Evolutionary conservation across 192 early-diverging fungal genomes (phyloP).

Genomic region (Phlyctochytrium planicorne): DNA sequence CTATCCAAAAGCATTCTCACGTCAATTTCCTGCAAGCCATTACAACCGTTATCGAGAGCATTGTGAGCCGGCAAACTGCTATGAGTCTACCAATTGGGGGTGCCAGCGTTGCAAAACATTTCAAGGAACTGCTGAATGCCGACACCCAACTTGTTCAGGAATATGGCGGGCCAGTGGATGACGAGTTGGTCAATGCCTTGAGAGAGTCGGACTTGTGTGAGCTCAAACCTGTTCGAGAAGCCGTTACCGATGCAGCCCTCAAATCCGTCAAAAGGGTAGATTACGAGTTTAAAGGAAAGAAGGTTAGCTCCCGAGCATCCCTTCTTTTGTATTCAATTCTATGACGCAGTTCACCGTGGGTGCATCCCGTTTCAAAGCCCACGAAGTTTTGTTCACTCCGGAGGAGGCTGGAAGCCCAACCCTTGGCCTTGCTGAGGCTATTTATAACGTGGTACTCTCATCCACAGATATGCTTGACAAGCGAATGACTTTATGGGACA

Average conservation of each 20-base stretch:
- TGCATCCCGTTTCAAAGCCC: slow-evolving; percentile 52
- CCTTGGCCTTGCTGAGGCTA: slow-evolving; percentile 54
- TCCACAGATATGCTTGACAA: slow-evolving; percentile 67
- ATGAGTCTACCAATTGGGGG: slow-evolving; percentile 71
- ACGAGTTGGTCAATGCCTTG: slow-evolving; percentile 43
- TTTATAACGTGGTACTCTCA: slow-evolving; percentile 60
- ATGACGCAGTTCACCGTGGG: slow-evolving; percentile 50
- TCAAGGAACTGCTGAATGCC: slow-evolving; percentile 56
- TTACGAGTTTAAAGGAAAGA: slow-evolving; percentile 25
- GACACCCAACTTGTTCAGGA: slow-evolving; percentile 53
- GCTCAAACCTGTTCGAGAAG: slow-evolving; percentile 19
- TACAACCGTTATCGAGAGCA: slow-evolving; percentile 77
- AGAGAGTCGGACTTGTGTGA: slow-evolving; percentile 32
- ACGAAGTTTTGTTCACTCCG: slow-evolving; percentile 76
- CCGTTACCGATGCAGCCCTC: slow-evolving; percentile 11
- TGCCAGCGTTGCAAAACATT: slow-evolving; percentile 59
- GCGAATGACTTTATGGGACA: slow-evolving; percentile 80
- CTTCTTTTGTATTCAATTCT: too few relatives aligned
- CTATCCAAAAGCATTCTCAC: not conserved
- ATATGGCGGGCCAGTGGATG: slow-evolving; percentile 44
- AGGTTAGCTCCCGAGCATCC: too few relatives aligned
- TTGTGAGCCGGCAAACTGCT: slow-evolving; percentile 58
- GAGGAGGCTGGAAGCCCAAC: slow-evolving; percentile 36
- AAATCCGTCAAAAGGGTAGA: slow-evolving; percentile 14
- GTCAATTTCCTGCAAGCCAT: slow-evolving; percentile 48